A percentile compares a stretch with the other conserved stretches of the same genome.
phyloP scores from a whole-genome alignment of 257 asterid genomes.

The Nicotiana otophora region DNA sequence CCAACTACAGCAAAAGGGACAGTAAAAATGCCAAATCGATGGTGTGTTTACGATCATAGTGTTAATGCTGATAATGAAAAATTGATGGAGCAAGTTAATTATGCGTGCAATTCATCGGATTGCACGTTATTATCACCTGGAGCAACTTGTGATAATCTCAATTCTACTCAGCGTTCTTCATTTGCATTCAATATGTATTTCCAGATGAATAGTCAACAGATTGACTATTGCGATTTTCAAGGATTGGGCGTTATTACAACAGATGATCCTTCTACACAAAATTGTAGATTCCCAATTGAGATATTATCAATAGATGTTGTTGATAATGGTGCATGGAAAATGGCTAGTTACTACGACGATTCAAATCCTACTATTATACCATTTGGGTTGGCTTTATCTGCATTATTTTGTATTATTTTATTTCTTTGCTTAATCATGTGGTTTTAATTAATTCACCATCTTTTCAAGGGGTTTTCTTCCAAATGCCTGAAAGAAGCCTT shows the following conservation, averaged over 20 bases:
- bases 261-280: background rate
- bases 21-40: conserved; percentile 35
- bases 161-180: background rate
- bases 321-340: background rate
- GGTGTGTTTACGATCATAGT: conserved; percentile 25
- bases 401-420: background rate
- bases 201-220: conserved; percentile 3
- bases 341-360: background rate
- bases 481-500: background rate
- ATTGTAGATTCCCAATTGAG: conserved; percentile 4
- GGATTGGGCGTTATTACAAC: background rate
- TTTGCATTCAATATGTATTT: conserved; percentile 7
- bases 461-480: background rate
- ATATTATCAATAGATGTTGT: background rate
- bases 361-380: background rate
- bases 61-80: background rate
- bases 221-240: background rate
- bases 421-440: background rate
- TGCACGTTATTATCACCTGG: background rate
- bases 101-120: background rate
- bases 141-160: background rate
- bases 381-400: background rate
- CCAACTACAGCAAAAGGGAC: conserved; percentile 28
- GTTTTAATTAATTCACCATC: background rate
- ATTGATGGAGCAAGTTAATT: background rate